phyloP scores from a whole-genome alignment of 345 rosid species.

The Lumnitzera racemosa region DNA sequence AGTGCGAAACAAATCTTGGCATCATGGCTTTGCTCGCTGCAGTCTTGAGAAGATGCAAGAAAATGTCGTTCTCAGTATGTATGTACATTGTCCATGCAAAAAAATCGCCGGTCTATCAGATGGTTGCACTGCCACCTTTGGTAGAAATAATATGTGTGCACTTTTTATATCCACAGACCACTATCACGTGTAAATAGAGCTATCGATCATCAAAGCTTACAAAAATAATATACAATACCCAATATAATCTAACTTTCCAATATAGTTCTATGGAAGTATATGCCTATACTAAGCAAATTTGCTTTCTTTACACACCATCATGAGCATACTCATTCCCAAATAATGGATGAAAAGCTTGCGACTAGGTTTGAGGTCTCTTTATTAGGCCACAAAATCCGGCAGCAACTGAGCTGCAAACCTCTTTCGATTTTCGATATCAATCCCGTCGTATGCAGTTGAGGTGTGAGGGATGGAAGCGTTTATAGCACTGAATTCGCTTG shows the following conservation, averaged over 20 bases:
- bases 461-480: conserved; percentile 47
- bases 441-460: conserved; percentile 59
- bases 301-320: conserved; percentile 41
- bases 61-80: too few species aligned
- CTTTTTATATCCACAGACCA: not conserved
- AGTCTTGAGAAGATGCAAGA: too few species aligned
- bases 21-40: too few species aligned
- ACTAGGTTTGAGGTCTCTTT: conserved; percentile 5
- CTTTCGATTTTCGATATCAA: conserved; percentile 78
- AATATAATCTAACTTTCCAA: conserved; percentile 36
- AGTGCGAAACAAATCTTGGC: too few species aligned
- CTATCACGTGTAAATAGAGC: conserved; percentile 34
- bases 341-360: conserved; percentile 15
- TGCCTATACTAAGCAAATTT: conserved; percentile 54
- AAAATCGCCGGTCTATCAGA: too few species aligned
- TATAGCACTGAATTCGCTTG: conserved; percentile 51
- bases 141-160: not conserved
- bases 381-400: conserved; percentile 85
- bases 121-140: not conserved
- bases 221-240: conserved; percentile 82
- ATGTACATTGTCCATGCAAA: too few species aligned
- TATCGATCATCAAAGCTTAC: conserved; percentile 63
- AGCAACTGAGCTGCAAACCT: conserved; percentile 79
- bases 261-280: conserved; percentile 51
- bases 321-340: conserved; percentile 9